A percentile compares a stretch with the other conserved stretches of the same genome.
Conservation (phyloP, 176 grass and related monocot genomes). For the Lolium rigidum region DNA sequence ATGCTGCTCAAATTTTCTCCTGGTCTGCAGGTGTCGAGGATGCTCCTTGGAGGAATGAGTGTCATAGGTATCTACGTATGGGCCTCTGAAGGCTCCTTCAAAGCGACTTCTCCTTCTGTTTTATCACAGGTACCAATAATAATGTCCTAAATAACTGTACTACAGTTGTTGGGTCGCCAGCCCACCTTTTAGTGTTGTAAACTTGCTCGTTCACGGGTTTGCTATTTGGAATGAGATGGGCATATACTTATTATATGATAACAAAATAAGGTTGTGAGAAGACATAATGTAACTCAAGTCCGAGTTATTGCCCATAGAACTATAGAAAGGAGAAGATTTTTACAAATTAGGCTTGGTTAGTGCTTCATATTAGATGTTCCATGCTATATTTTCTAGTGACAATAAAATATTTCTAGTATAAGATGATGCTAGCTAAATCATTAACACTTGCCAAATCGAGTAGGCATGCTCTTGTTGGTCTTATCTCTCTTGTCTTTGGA, state of each 20-base stretch:
- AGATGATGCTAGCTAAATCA: background rate
- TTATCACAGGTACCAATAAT: slow-evolving; percentile 62
- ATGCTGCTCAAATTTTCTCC: background rate
- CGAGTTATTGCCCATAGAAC: background rate
- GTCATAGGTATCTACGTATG: slow-evolving; percentile 85
- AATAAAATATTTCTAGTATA: background rate
- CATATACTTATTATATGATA: no score
- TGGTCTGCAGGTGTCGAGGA: slow-evolving; percentile 67
- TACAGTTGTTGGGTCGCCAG: no score
- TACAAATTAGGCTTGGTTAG: background rate
- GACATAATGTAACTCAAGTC: background rate
- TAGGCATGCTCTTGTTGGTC: background rate
- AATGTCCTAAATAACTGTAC: background rate
- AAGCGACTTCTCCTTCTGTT: slow-evolving; percentile 70
- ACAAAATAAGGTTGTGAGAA: background rate
- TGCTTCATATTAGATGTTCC: background rate
- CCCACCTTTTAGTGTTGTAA: background rate
- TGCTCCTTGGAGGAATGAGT: slow-evolving; percentile 89
- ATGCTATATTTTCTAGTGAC: background rate
- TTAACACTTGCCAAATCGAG: background rate
- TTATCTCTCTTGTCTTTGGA: background rate
- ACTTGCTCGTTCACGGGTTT: background rate
- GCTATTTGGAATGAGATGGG: no score
- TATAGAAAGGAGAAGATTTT: background rate
- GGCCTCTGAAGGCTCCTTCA: slow-evolving; percentile 83